Evolutionary conservation across 306 rosid species (phyloP), one percentile per base, ranked within the genome.

Genomic region (Fragaria ananassa): DNA sequence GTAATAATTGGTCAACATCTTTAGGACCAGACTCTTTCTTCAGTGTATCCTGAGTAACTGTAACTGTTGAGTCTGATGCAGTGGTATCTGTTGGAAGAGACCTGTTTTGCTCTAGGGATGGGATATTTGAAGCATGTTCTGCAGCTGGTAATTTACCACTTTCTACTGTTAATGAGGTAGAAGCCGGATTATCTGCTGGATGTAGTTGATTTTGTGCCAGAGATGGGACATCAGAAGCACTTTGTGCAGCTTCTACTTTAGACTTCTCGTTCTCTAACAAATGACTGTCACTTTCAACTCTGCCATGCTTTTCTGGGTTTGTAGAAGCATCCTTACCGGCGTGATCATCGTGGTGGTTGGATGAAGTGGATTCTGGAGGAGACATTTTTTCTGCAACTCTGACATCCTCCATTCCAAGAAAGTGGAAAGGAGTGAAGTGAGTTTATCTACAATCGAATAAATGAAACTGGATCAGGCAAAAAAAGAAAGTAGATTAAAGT

Each of bases 321-420:
- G 62, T 60, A 60, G 74, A 81, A 77, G 76, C 71, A 71, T 83
- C 85, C 12, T 68, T 54, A n/a, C 68, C 31, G 53, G 85, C 76
- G 51, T 58, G 87, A 79, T 53, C 70, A 74, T 70, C 35, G 13
- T 34, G 64, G 81, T 46, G 56, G 60, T 76, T 25, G 58, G 74
- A 71, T 71, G 70, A 75, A 72, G 89, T 70, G 15, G 79, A 81
- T 65, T 81, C 83, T 67, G 82, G 74, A 2, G 85, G 79, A 72
- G 78, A 54, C 83, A 73, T 85, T 66, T 85, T 85, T 69, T 87
- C 81, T 74, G 76, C 84, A 79, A 63, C 70, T 85, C 76, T 82
- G 58, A 74, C 74, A 72, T 80, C 93, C 86, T 90, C 97, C 97
- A 92, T 92, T 76, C 50, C 74, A 46, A 71, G 76, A 80, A 81